A percentile compares a stretch with the other conserved stretches of the same genome.
Conservation (phyloP, 2,329 filamentous ascomycete species). For the Kalmusia sp. region DNA sequence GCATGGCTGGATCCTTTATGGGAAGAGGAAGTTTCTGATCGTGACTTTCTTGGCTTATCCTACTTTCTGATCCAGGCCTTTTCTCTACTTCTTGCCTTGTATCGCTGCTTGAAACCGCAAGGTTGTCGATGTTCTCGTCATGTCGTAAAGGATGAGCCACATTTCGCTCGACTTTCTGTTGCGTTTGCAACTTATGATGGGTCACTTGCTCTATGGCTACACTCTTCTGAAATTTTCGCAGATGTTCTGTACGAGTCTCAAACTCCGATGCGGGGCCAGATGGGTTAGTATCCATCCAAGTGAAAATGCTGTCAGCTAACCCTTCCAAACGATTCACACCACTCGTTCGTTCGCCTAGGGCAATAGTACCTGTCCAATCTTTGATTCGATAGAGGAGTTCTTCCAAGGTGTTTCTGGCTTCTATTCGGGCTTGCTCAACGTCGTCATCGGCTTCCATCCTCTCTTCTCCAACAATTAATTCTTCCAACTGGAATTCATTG, state of each 20-base stretch:
- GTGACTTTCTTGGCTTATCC: neutral
- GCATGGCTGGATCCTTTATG: no score
- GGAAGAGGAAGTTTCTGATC: no score
- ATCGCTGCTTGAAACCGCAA: no score
- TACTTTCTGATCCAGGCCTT: neutral
- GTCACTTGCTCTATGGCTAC: neutral
- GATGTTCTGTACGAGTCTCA: neutral
- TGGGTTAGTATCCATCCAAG: neutral
- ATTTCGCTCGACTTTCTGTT: no score
- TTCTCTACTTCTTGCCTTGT: neutral
- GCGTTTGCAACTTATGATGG: no score
- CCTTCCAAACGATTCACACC: neutral
- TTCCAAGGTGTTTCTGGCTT: conserved; percentile 7
- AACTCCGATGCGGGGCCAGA: neutral
- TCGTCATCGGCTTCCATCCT: conserved; percentile 1
- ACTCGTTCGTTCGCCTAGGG: neutral
- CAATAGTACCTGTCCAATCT: neutral
- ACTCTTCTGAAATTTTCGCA: neutral
- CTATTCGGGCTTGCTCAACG: conserved; percentile 3
- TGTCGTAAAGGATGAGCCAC: no score
- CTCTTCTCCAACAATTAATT: neutral
- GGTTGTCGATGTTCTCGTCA: no score
- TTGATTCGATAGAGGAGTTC: conserved; percentile 2
- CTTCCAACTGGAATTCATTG: neutral
- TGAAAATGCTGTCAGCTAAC: neutral